Base-by-base conservation (phyloP, 2,329 filamentous ascomycete species). In the Epichloe typhina region DNA sequence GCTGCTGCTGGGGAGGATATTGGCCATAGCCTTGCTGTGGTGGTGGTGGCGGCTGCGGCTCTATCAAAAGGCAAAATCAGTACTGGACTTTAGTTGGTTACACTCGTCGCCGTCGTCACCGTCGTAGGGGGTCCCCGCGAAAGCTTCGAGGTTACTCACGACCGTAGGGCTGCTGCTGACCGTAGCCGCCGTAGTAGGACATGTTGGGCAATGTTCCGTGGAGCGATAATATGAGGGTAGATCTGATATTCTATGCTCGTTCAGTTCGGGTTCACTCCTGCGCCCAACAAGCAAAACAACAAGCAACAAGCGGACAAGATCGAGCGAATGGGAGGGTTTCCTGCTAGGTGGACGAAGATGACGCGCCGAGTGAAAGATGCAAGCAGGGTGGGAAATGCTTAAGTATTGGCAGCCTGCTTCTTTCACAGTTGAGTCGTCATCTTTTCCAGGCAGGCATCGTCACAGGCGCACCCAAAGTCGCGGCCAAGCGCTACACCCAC, bases 1-100 rank as follows among this genome's bases (percentile, higher is more conserved):
- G 46, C 21, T 51, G 55, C 38, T 53, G 57, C 37, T 55, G 57
- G 4, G 56, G 59, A 23, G 23, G 56, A 55, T 59, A 58, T 45
- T 62, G 61, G 23, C 59, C 58, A 40, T 71, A 70, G 56, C 67
- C 69, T 54, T 69, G 48, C 37, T 51, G 67, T 33, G 62, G 62
- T 36, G 64, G 66, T 38, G 62, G 61, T 11, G 59, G 62, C 38
- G 64, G 66, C 43, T 61, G 60, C 31, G 58, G 66, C 49, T 67
- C 64, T 64, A 52, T 38, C 35, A 26, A 43, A 15, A 15, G 7
- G 33, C 19, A 19, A 45, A 35, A 9, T 17, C 21, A 50, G 48
- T 35, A 23, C 19, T 2, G 5, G 21, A 17, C 9, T 47, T 5
- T 40, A 4, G n/a, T 39, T 17, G 37, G 17, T 17, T 41, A 12